These are phyloP conservation scores for Rhizopogon vulgaris DNA, from an alignment of 768 basidiomycete genomes.

Conservation along the genomic window DNA sequence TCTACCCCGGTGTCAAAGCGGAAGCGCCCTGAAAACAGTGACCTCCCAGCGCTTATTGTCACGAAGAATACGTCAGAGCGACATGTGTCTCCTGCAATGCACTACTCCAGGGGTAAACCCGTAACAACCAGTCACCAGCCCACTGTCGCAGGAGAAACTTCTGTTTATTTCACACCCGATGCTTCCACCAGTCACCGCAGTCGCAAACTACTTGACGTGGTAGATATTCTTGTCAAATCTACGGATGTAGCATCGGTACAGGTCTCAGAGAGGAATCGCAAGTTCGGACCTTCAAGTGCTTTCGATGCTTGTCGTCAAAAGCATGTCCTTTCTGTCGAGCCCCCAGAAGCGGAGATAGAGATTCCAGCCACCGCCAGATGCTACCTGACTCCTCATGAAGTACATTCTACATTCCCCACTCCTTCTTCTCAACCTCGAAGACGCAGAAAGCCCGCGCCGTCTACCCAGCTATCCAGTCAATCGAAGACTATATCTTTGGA, in stretches of 20 bases:
- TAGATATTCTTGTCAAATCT: conserved; percentile 11
- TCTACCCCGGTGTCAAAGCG: not conserved
- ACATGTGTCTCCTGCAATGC: not conserved
- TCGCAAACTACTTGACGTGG: conserved; percentile 13
- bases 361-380: not conserved
- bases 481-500: not conserved
- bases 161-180: not conserved
- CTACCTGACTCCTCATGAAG: not conserved
- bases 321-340: not conserved
- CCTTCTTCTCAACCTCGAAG: not conserved
- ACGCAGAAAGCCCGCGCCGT: not conserved
- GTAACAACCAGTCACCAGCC: not conserved
- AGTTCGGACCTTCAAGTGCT: not conserved
- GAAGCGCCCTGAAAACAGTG: not conserved
- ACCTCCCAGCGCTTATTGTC: not conserved
- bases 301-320: not conserved
- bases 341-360: not conserved
- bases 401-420: not conserved
- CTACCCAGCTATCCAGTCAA: not conserved
- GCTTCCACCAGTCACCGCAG: not conserved
- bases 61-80: not conserved
- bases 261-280: not conserved
- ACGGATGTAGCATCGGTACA: too few species aligned
- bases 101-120: not conserved
- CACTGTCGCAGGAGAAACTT: not conserved